These are phyloP conservation scores for Pinus tabuliformis DNA, from an alignment of 75 land plant species.

Conservation along the genomic window DNA sequence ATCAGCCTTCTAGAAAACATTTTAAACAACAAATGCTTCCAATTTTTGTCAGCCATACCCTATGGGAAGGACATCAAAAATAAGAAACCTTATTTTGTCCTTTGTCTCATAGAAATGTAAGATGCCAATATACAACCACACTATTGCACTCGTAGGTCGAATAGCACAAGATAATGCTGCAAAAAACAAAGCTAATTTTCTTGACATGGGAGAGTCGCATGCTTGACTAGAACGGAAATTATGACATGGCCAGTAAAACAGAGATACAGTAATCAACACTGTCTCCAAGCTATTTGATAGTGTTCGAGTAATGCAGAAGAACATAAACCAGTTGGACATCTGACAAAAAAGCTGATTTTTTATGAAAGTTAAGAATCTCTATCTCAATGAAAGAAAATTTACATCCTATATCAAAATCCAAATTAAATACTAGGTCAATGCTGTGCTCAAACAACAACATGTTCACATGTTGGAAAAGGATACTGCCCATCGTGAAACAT, in stretches of 20 bases:
- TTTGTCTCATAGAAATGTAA: conserved; percentile 39
- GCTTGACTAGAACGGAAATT: conserved; percentile 12
- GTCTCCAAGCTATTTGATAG: conserved; percentile 91
- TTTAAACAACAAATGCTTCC: not conserved
- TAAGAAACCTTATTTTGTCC: conserved; percentile 43
- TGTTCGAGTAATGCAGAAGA: conserved; percentile 85
- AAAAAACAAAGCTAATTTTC: conserved; percentile 61
- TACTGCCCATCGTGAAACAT: conserved; percentile 87
- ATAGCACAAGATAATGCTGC: conserved; percentile 91
- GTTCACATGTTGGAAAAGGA: conserved; percentile 24
- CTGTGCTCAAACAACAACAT: not conserved
- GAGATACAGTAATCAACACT: conserved; percentile 62
- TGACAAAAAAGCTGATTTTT: conserved; percentile 76
- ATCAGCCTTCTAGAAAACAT: not conserved
- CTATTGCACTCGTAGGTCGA: conserved; percentile 93
- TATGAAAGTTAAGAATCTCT: conserved; percentile 27
- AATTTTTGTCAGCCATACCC: conserved; percentile 40
- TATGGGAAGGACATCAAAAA: conserved; percentile 71
- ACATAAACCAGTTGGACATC: conserved; percentile 87
- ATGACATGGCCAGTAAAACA: conserved; percentile 75
- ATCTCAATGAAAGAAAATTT: conserved; percentile 3
- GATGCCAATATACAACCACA: conserved; percentile 88
- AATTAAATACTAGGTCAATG: not conserved
- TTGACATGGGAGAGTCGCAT: conserved; percentile 29
- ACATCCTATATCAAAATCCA: not conserved